phyloP scores from a whole-genome alignment of 148 eudicot genomes.

The Chenopodium quinoa region DNA sequence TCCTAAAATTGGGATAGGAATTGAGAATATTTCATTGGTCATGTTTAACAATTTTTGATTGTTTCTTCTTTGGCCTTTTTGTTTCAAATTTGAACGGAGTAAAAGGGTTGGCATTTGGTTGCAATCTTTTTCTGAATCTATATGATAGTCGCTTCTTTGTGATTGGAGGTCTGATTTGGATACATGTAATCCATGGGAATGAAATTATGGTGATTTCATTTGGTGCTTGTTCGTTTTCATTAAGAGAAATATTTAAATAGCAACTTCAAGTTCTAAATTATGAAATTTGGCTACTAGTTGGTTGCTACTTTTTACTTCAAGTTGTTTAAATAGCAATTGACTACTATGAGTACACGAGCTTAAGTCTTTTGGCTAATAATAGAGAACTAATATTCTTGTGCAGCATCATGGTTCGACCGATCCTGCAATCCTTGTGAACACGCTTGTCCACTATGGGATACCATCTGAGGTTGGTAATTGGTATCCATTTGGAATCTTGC shows the following conservation, averaged over 20 bases:
- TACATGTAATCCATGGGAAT: not conserved
- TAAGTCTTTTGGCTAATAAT: not conserved
- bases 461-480: constrained; percentile 12
- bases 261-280: not conserved
- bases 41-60: not conserved
- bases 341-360: not conserved
- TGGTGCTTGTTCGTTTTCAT: not conserved
- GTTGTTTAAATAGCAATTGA: too few relatives aligned
- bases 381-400: not conserved
- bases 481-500: not conserved
- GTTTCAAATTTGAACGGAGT: not conserved
- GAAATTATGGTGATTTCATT: not conserved
- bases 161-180: not conserved
- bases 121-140: too few relatives aligned
- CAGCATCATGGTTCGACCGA: constrained; percentile 32
- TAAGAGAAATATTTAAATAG: not conserved
- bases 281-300: not conserved
- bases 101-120: too few relatives aligned
- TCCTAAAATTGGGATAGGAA: not conserved
- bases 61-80: not conserved
- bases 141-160: too few relatives aligned
- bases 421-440: constrained; percentile 24
- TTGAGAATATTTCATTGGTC: not conserved
- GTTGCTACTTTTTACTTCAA: not conserved
- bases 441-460: constrained; percentile 23